These are phyloP conservation scores for Ophiosphaerella narmari DNA, from an alignment of 2,329 filamentous ascomycete genomes.

Conservation along the genomic window DNA sequence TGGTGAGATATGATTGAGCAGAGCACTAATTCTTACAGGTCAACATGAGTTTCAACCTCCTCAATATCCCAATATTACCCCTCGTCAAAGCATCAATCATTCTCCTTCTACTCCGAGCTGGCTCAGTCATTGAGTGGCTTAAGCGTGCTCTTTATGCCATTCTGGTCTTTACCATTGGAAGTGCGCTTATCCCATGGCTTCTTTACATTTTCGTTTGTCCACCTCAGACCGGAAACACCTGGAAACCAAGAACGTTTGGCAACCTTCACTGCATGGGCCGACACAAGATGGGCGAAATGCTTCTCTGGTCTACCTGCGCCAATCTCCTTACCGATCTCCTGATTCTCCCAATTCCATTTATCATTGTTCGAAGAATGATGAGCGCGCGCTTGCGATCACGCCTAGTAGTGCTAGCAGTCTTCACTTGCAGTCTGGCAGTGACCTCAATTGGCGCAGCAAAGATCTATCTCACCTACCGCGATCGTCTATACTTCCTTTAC, in stretches of 20 bases:
- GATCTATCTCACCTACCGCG: slow-evolving; percentile 48
- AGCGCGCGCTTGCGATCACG: slow-evolving; percentile 45
- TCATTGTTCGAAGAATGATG: slow-evolving; percentile 48
- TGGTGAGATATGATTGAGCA: neutral
- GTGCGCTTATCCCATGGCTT: slow-evolving; percentile 43
- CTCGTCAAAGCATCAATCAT: slow-evolving; percentile 50
- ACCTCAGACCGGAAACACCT: slow-evolving; percentile 46
- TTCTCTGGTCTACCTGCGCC: slow-evolving; percentile 48
- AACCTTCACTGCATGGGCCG: slow-evolving; percentile 45
- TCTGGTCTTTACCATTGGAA: slow-evolving; percentile 42
- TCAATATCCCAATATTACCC: slow-evolving; percentile 48
- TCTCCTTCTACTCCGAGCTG: slow-evolving; percentile 45
- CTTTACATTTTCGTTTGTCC: slow-evolving; percentile 49
- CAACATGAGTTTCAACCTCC: slow-evolving; percentile 44
- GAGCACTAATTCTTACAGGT: slow-evolving; percentile 24
- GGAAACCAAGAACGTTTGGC: slow-evolving; percentile 45
- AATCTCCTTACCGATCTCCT: slow-evolving; percentile 48
- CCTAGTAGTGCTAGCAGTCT: slow-evolving; percentile 46
- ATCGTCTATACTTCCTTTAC: slow-evolving; percentile 44
- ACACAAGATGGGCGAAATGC: slow-evolving; percentile 44
- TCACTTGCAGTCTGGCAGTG: slow-evolving; percentile 48
- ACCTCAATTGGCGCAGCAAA: slow-evolving; percentile 47
- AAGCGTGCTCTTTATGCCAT: slow-evolving; percentile 46
- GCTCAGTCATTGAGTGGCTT: slow-evolving; percentile 46
- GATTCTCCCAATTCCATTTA: slow-evolving; percentile 49